Evolutionary conservation across 2,329 filamentous ascomycete species (phyloP), one percentile per base, ranked within the genome.

Genomic region (Xylaria sp.): DNA sequence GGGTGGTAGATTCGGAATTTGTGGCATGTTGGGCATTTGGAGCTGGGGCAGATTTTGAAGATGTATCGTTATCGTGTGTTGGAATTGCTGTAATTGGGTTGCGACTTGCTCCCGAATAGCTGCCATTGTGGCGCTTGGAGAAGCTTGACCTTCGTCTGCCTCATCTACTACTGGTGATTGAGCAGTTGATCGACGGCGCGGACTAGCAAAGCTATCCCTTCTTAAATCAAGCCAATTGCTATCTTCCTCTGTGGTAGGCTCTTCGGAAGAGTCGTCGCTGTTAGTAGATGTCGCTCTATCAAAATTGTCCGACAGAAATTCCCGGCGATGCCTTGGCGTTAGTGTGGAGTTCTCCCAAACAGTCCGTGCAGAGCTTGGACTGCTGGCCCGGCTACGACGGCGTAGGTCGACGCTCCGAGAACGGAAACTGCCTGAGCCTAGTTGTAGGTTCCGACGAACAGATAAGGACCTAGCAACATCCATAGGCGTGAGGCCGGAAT

Each of bases 71-170:
- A 93, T 86, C 54, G 85, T 88, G 77, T 93, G 90, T 76, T 94
- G 93, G 74, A 94, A 86, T 67, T 94, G 90, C 65, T 94, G 90
- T 57, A 94, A 85, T 75, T 94, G 92, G 20, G 90, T 86, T 31
- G 90, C 85, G 23, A 95, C 80, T 66, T 94, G 91, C 63, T 94
- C 91, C 74, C 90, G 89, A 81, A 93, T 87, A 15, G 90, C 91
- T 58, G 89, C 84, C 75, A 93, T 87, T 56, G 91, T 87, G 4
- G 89, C 87, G 3, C 86, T 84, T 2, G 89, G 88, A 1, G 89
- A 87, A 20, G 85, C 84, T 46, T 84, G 81, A 1, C 77, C 77
- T 17, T 76, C 77, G 10, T 81, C 78, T 23, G 74, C 75, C 17
- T 81, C 79, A 42, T 76, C n/a, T 74, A 59, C 71, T 65, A 65